A percentile compares a stretch with the other conserved stretches of the same genome.
These are phyloP conservation scores for Chaetomiaceae sp. DNA, from an alignment of 2,329 filamentous ascomycete genomes.

Conservation along the genomic window DNA sequence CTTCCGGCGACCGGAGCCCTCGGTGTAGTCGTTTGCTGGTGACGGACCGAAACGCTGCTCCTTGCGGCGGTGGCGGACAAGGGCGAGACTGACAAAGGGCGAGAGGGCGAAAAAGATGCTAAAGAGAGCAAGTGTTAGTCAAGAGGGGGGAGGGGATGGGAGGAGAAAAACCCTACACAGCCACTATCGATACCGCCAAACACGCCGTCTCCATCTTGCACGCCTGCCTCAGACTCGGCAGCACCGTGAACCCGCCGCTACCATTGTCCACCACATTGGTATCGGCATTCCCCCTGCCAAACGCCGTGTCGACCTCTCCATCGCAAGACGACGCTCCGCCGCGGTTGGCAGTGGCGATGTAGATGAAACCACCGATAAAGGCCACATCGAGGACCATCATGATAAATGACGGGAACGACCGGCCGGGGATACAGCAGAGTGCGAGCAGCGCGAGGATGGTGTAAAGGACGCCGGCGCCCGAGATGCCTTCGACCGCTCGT, in stretches of 20 bases:
- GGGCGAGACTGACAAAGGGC: conserved; percentile 26
- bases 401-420: conserved; percentile 66
- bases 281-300: conserved; percentile 59
- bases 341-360: conserved; percentile 71
- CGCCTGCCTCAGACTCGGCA: conserved; percentile 48
- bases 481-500: conserved; percentile 72
- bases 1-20: conserved; percentile 20
- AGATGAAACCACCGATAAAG: conserved; percentile 75
- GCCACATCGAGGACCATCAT: conserved; percentile 71
- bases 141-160: not conserved
- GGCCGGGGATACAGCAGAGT: conserved; percentile 74
- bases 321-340: conserved; percentile 62
- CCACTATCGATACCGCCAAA: conserved; percentile 74
- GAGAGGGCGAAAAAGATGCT: conserved; percentile 35
- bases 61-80: conserved; percentile 33
- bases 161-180: conserved; percentile 50
- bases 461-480: conserved; percentile 72
- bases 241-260: conserved; percentile 41
- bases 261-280: conserved; percentile 44
- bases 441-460: conserved; percentile 66
- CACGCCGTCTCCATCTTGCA: conserved; percentile 74
- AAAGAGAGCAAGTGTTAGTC: too few relatives aligned
- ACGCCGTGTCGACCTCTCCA: conserved; percentile 57
- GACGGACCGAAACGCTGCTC: conserved; percentile 39
- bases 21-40: conserved; percentile 34